phyloP scores from a whole-genome alignment of 805 yeast genomes.

The Schwanniomyces occidentalis region DNA sequence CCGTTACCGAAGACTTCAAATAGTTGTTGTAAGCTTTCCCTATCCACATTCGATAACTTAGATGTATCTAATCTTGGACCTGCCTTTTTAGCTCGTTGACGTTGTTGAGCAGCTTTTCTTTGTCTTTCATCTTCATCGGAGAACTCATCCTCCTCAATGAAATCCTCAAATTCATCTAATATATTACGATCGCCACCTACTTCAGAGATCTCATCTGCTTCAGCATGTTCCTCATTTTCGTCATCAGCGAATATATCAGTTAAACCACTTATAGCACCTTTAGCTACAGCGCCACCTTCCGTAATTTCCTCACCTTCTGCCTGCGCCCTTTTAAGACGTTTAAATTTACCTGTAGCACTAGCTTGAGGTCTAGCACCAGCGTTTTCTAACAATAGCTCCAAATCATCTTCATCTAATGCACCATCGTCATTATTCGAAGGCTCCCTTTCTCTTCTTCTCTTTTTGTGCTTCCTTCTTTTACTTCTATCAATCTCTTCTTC shows the following conservation, averaged over 20 bases:
- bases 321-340: slow-evolving; percentile 78
- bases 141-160: slow-evolving; percentile 95
- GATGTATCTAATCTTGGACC: slow-evolving; percentile 55
- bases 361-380: slow-evolving; percentile 65
- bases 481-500: slow-evolving; percentile 37
- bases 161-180: slow-evolving; percentile 90
- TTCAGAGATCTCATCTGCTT: slow-evolving; percentile 24
- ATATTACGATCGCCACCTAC: slow-evolving; percentile 35
- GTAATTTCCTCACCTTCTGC: slow-evolving; percentile 30
- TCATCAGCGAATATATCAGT: slow-evolving; percentile 71
- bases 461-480: slow-evolving; percentile 37
- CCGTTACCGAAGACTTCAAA: slow-evolving; percentile 97
- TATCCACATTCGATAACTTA: slow-evolving; percentile 66
- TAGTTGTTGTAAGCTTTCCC: slow-evolving; percentile 89
- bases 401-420: slow-evolving; percentile 90
- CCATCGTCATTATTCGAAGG: slow-evolving; percentile 49
- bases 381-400: slow-evolving; percentile 87
- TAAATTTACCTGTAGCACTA: slow-evolving; percentile 53
- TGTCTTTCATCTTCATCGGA: slow-evolving; percentile 73
- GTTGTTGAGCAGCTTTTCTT: slow-evolving; percentile 29
- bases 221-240: slow-evolving; percentile 26
- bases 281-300: slow-evolving; percentile 5
- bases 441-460: slow-evolving; percentile 36
- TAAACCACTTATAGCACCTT: slow-evolving; percentile 38
- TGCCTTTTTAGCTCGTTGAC: slow-evolving; percentile 31